phyloP scores from a whole-genome alignment of 1,284 basidiomycete genomes.

The Clitocybe nebularis region DNA sequence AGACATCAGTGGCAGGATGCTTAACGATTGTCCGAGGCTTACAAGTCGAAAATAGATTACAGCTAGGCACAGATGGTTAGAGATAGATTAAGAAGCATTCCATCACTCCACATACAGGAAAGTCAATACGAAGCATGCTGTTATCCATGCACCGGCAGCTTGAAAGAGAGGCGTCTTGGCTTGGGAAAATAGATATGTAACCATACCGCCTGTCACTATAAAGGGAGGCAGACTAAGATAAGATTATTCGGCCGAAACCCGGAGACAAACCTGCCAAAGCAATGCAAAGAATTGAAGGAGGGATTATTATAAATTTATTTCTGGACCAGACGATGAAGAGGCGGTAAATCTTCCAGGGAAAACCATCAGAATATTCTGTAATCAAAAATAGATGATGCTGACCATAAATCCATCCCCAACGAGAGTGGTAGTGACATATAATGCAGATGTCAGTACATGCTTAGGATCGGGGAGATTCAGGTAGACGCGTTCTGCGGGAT shows the following conservation, averaged over 20 bases:
- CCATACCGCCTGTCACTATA: conserved; percentile 16
- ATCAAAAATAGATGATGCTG: background rate
- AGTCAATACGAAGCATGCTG: conserved; percentile 18
- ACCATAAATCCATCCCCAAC: conserved; percentile 21
- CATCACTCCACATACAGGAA: conserved; percentile 13
- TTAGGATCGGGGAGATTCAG: conserved; percentile 17
- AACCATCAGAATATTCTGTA: background rate
- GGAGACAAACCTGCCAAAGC: conserved; percentile 13
- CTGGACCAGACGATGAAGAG: conserved; percentile 18
- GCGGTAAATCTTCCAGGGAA: conserved; percentile 15
- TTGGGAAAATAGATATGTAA: conserved; percentile 16
- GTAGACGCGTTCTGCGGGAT: conserved; percentile 18
- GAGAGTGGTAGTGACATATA: conserved; percentile 18
- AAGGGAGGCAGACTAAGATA: background rate
- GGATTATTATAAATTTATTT: conserved; percentile 15
- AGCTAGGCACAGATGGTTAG: conserved; percentile 10
- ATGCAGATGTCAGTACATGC: conserved; percentile 13
- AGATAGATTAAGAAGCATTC: background rate
- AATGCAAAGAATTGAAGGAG: conserved; percentile 14
- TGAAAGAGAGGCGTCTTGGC: conserved; percentile 17
- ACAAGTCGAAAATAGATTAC: conserved; percentile 20
- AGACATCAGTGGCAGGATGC: too few relatives aligned
- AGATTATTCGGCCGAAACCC: background rate
- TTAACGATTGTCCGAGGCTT: too few relatives aligned
- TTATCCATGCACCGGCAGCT: conserved; percentile 20